These are phyloP conservation scores for Thyridium curvatum DNA, from an alignment of 2,329 filamentous ascomycete species.

Conservation along the genomic window DNA sequence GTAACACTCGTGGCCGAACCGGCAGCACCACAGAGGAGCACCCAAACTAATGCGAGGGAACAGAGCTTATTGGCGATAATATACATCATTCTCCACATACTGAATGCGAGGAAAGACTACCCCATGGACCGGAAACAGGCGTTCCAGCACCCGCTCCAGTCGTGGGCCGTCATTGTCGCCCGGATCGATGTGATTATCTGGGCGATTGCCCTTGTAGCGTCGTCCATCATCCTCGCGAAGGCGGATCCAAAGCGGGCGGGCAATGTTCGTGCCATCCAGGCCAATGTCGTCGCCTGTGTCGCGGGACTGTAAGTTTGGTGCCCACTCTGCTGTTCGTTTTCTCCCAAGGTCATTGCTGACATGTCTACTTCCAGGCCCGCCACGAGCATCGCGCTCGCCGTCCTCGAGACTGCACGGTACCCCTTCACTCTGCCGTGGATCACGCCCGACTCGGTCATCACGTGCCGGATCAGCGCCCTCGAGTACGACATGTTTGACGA, in stretches of 20 bases:
- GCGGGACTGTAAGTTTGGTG: conserved; percentile 17
- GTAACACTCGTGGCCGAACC: no score
- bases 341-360: no score
- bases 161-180: conserved; percentile 19
- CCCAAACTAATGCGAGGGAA: neutral
- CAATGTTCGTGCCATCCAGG: conserved; percentile 9
- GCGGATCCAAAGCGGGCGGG: neutral
- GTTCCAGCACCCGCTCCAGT: conserved; percentile 21
- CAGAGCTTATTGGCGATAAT: conserved; percentile 21
- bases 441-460: conserved; percentile 6
- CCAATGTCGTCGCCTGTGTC: conserved; percentile 18
- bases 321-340: no score
- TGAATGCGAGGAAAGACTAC: conserved; percentile 16
- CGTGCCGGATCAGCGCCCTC: conserved; percentile 7
- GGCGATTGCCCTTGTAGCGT: conserved; percentile 16
- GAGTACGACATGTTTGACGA: conserved; percentile 9
- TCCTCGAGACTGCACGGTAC: conserved; percentile 1
- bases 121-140: conserved; percentile 13
- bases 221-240: conserved; percentile 14
- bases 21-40: no score
- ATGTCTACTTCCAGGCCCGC: no score
- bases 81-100: conserved; percentile 22
- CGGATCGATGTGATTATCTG: conserved; percentile 19
- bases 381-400: neutral
- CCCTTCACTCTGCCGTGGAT: conserved; percentile 15